Evolutionary conservation across 495 filamentous ascomycete species (phyloP).

Genomic region (Chaetomium cochliodes): DNA sequence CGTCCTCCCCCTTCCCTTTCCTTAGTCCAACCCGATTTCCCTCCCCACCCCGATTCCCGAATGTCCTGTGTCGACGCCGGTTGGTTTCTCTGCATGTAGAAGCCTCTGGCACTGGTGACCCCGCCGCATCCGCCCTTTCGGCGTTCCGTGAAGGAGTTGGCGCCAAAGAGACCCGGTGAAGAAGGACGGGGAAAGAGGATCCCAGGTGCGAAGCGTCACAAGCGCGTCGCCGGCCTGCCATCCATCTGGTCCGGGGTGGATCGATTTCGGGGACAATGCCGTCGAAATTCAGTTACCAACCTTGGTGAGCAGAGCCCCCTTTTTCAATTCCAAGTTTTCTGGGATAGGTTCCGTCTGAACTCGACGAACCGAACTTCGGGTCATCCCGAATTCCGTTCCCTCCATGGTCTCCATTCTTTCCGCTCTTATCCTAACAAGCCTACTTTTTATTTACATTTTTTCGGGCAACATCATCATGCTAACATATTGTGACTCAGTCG

Average conservation of each 20-base stretch:
- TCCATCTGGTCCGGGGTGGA: conserved; percentile 20
- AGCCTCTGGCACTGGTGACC: conserved; percentile 19
- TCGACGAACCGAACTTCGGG: neutral
- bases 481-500: conserved; percentile 25
- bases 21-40: conserved; percentile 3
- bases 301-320: conserved; percentile 30
- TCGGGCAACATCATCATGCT: conserved; percentile 10
- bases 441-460: neutral
- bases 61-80: conserved; percentile 20
- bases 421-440: neutral
- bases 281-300: conserved; percentile 33
- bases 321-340: neutral
- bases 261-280: conserved; percentile 28
- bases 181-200: conserved; percentile 11
- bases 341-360: neutral
- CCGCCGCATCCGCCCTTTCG: conserved; percentile 30
- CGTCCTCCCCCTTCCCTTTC: conserved; percentile 11
- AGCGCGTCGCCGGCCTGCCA: conserved; percentile 12
- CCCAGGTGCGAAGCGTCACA: conserved; percentile 8
- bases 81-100: conserved; percentile 33
- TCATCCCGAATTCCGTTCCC: neutral
- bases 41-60: conserved; percentile 17
- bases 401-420: neutral
- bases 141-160: conserved; percentile 34
- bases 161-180: conserved; percentile 16